Percentiles rank a stretch among this genome's conserved stretches.
Evolutionary conservation across 306 rosid genomes (phyloP).

Genomic region (Lotus japonicus): DNA sequence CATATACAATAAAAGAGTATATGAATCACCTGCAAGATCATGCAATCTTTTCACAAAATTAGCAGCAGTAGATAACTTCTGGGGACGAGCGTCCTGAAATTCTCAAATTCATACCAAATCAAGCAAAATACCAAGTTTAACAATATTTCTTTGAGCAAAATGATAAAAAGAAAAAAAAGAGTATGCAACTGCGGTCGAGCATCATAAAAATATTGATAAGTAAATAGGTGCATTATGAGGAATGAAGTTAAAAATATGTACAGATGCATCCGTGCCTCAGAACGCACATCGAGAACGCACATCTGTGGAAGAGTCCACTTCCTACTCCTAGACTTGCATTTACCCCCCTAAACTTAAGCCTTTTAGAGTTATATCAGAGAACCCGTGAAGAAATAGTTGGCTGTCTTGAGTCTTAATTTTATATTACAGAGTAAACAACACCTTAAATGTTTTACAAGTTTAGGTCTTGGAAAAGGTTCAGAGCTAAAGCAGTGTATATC

Average conservation of each 20-base stretch:
- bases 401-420: neutral
- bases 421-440: neutral
- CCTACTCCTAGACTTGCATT: neutral
- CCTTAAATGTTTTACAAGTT: neutral
- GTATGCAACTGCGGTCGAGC: neutral
- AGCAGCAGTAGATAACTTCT: constrained; percentile 73
- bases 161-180: neutral
- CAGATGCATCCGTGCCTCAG: neutral
- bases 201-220: constrained; percentile 1
- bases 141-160: constrained; percentile 10
- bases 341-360: neutral
- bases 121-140: constrained; percentile 20
- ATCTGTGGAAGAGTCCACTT: neutral
- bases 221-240: neutral
- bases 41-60: constrained; percentile 73
- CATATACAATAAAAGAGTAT: constrained; percentile 15
- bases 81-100: constrained; percentile 42
- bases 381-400: neutral
- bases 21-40: constrained; percentile 72
- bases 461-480: neutral
- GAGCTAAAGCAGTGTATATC: neutral
- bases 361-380: constrained; percentile 5
- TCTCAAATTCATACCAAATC: constrained; percentile 18
- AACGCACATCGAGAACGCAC: neutral
- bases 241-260: neutral